A percentile compares a stretch with the other conserved stretches of the same genome.
These are phyloP conservation scores for Dothistroma septosporum DNA, from an alignment of 2,329 filamentous ascomycete species.

Conservation along the genomic window DNA sequence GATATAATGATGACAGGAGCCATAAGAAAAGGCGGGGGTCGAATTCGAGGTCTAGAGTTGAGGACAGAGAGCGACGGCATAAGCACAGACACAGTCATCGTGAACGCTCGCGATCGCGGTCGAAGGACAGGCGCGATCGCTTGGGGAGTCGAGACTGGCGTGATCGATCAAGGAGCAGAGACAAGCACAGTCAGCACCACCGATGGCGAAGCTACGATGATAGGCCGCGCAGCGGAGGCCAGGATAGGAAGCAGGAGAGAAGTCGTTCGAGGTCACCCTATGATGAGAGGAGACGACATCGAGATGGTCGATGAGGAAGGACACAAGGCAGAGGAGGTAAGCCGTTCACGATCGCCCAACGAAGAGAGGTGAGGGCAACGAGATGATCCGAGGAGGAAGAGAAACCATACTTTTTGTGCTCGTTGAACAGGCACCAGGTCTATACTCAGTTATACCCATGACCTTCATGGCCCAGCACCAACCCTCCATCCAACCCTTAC, in stretches of 20 bases:
- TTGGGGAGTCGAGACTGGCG: not conserved
- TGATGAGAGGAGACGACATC: conserved; percentile 11
- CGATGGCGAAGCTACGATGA: conserved; percentile 15
- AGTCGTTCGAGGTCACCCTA: conserved; percentile 24
- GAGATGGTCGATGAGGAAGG: conserved; percentile 14
- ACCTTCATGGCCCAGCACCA: conserved; percentile 16
- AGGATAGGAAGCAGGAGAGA: conserved; percentile 10
- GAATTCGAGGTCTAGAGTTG: conserved; percentile 28
- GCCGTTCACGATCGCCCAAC: no score
- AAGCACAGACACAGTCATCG: conserved; percentile 23
- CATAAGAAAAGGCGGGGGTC: conserved; percentile 24
- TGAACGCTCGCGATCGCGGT: conserved; percentile 18
- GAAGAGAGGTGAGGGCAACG: no score
- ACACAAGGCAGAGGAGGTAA: no score
- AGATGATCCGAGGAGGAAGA: no score
- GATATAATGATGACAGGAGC: conserved; percentile 19
- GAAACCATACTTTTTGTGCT: no score
- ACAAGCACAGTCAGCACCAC: conserved; percentile 12
- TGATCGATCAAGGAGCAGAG: conserved; percentile 16
- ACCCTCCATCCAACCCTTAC: conserved; percentile 39
- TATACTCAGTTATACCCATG: not conserved
- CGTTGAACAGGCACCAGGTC: no score
- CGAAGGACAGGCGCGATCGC: conserved; percentile 12
- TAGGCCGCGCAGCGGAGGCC: conserved; percentile 11
- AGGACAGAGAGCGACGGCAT: conserved; percentile 23